Percentiles rank a stretch among this genome's conserved stretches.
phyloP scores from a whole-genome alignment of 352 stramenopile species.

The Aphanomyces euteiches region DNA sequence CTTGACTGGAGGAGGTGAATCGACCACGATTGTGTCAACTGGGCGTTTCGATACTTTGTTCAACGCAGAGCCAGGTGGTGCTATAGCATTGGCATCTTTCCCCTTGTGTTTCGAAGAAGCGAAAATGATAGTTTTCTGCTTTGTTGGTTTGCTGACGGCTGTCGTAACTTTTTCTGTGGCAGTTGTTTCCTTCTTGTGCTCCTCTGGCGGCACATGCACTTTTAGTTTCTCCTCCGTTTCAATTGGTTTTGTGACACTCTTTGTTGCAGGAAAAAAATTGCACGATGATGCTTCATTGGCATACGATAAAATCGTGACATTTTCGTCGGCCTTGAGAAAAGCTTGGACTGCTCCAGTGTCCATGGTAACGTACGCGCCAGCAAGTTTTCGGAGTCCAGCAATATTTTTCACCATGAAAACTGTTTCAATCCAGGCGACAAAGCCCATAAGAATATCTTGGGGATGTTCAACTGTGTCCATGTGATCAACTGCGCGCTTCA shows the following conservation, averaged over 20 bases:
- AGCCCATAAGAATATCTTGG: background rate
- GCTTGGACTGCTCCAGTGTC: background rate
- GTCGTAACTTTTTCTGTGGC: background rate
- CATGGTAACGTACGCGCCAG: background rate
- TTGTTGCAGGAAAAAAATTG: background rate
- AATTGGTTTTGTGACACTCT: background rate
- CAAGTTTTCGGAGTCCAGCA: background rate
- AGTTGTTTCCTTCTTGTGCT: background rate
- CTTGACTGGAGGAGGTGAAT: background rate
- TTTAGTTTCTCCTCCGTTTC: background rate
- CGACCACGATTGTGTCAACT: background rate
- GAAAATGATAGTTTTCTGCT: too few relatives aligned
- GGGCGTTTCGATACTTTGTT: background rate
- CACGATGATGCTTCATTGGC: background rate
- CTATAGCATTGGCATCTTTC: too few relatives aligned
- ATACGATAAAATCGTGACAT: conserved; percentile 7
- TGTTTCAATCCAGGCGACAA: background rate
- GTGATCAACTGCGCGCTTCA: background rate
- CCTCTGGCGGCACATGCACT: background rate
- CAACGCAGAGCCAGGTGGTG: too few relatives aligned
- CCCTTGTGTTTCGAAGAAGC: background rate
- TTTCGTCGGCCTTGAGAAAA: background rate
- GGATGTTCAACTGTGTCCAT: background rate
- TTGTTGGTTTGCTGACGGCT: too few relatives aligned
- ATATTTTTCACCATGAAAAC: conserved; percentile 7